Evolutionary conservation across 2,329 filamentous ascomycete species (phyloP).

Genomic region (Dichotomopilus funicola): DNA sequence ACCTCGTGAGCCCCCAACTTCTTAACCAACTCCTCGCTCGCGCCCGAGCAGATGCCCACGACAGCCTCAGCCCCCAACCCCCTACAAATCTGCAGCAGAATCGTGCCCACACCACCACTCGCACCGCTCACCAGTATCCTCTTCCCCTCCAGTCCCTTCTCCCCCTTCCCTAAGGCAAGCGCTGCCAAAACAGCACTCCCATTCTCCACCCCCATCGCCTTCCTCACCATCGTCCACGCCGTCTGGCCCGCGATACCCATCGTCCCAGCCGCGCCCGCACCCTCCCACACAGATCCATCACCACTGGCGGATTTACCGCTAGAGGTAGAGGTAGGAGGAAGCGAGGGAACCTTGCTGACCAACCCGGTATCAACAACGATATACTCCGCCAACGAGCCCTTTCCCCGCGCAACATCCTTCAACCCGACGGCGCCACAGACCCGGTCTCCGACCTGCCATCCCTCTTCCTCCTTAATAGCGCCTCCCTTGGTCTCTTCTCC

Average conservation of each 20-base stretch:
- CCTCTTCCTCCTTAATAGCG: neutral
- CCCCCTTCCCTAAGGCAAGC: neutral
- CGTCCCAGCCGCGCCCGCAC: conserved; percentile 25
- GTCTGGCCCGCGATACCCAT: conserved; percentile 36
- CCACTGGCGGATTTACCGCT: no score
- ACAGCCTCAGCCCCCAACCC: conserved; percentile 35
- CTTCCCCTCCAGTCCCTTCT: conserved; percentile 28
- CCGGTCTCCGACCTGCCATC: conserved; percentile 21
- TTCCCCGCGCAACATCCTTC: conserved; percentile 25
- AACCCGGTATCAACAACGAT: conserved; percentile 28
- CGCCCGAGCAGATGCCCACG: conserved; percentile 40
- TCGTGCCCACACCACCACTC: conserved; percentile 43
- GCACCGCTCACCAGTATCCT: conserved; percentile 44
- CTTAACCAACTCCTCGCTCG: conserved; percentile 40
- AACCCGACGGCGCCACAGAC: conserved; percentile 30
- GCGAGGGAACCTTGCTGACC: conserved; percentile 25
- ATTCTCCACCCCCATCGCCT: conserved; percentile 17
- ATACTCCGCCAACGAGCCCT: conserved; percentile 32
- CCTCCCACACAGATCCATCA: neutral
- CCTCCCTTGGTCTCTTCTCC: neutral
- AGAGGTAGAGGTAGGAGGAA: no score
- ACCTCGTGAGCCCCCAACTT: conserved; percentile 44
- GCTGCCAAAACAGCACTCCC: neutral
- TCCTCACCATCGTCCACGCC: conserved; percentile 23
- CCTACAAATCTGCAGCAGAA: conserved; percentile 41